Evolutionary conservation across 768 basidiomycete species (phyloP).

Genomic region (Megacollybia marginata): DNA sequence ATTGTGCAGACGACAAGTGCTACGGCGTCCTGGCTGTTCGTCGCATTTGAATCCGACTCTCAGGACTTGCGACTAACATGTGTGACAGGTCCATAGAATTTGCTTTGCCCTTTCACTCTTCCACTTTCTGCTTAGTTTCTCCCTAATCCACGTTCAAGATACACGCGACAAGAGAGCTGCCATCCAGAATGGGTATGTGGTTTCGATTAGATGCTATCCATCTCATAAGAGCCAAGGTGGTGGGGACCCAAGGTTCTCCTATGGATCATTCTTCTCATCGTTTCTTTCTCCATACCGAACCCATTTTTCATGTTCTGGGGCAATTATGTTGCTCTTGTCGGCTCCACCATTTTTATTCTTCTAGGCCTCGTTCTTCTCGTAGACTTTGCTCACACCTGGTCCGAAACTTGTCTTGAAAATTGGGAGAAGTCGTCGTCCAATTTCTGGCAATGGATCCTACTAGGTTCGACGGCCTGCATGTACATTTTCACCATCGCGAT

Average conservation of each 20-base stretch:
- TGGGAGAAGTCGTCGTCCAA: constrained; percentile 86
- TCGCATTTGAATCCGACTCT: constrained; percentile 7
- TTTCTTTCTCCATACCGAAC: constrained; percentile 94
- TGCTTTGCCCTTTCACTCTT: constrained; percentile 92
- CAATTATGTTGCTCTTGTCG: constrained; percentile 85
- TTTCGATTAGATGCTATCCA: not conserved
- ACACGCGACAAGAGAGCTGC: constrained; percentile 91
- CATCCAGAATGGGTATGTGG: constrained; percentile 85
- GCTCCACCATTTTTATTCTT: constrained; percentile 91
- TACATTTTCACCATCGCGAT: constrained; percentile 80
- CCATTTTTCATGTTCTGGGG: constrained; percentile 98
- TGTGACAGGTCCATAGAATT: constrained; percentile 79
- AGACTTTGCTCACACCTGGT: constrained; percentile 98
- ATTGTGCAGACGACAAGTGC: constrained; percentile 86
- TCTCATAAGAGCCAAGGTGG: constrained; percentile 50
- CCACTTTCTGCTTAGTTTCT: constrained; percentile 72
- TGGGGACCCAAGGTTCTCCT: constrained; percentile 96
- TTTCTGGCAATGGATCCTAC: constrained; percentile 93
- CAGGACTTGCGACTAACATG: no score
- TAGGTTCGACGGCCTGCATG: constrained; percentile 86
- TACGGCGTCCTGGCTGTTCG: constrained; percentile 93
- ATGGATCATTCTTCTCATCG: constrained; percentile 75
- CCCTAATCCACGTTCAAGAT: constrained; percentile 81
- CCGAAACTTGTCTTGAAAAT: constrained; percentile 91
- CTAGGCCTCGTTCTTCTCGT: constrained; percentile 95